phyloP scores from a whole-genome alignment of 78 protist species.

The Cavenderia fasciculata region DNA sequence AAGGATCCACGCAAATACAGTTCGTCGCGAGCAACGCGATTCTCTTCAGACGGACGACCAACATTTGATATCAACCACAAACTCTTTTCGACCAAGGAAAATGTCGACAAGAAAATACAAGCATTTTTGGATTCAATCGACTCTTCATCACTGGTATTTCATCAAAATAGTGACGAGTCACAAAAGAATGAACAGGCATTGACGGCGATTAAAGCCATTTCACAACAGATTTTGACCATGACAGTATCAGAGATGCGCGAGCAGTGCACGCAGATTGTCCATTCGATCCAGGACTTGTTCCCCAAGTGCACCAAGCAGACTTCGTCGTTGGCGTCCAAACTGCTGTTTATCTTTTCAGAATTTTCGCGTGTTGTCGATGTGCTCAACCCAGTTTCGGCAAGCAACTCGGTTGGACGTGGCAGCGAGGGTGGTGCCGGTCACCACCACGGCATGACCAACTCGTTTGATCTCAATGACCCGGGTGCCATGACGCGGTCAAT shows the following conservation, averaged over 20 bases:
- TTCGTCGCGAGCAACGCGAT: conserved; percentile 20
- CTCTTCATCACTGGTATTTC: not conserved
- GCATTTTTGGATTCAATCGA: not conserved
- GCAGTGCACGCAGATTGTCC: conserved; percentile 22
- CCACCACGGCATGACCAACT: not conserved
- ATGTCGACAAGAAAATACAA: conserved; percentile 28
- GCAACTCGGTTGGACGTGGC: not conserved
- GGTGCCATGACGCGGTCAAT: not conserved
- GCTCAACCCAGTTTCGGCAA: conserved; percentile 36
- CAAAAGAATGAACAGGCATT: not conserved
- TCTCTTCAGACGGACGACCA: conserved; percentile 50
- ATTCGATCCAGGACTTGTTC: conserved; percentile 37
- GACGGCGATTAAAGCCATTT: not conserved
- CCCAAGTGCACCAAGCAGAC: not conserved
- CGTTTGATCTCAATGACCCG: not conserved
- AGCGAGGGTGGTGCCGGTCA: not conserved
- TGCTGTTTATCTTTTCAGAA: conserved; percentile 63
- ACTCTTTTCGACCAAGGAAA: conserved; percentile 16
- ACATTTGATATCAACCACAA: conserved; percentile 71
- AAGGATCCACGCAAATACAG: conserved; percentile 1
- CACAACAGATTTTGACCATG: conserved; percentile 1
- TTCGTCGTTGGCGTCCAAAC: conserved; percentile 6
- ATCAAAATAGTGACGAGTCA: not conserved
- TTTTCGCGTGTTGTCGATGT: conserved; percentile 74
- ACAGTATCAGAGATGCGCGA: conserved; percentile 47